Evolutionary conservation across 805 yeast genomes (phyloP), one percentile per base, ranked within the genome.

Genomic region (Starmerella stellata): DNA sequence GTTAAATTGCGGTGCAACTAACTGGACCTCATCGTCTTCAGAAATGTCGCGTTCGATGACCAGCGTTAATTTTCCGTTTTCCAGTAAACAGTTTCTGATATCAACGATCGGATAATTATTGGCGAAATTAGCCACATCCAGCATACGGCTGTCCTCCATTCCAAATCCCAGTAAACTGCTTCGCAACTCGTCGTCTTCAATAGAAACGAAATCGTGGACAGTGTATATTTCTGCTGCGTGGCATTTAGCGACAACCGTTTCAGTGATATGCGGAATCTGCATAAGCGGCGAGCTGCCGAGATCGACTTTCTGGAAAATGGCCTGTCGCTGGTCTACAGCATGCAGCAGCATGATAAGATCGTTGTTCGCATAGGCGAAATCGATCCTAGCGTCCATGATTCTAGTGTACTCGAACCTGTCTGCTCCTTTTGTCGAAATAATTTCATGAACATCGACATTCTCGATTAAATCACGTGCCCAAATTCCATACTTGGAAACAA

Each of bases 61-160:
- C 3, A 62, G 54, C 1, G 50, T 47, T 5, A 82, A 60, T 9
- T 51, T 57, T 16, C 64, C 62, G 1, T 70, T 63, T 44, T 70
- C 72, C 34, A 69, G 66, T 0, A 70, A 68, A 3, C 56, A 49
- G n/a, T 71, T 44, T 0, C 62, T 72, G 51, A 61, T 46, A 37
- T 87, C 95, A 39, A 90, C 63, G 52, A 78, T 79, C 13, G 98
- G 98, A 56, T 78, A 90, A 44, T 69, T 72, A 57, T 90, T 90
- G 38, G 83, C 93, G 62, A 87, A 90, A 15, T 72, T 72, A 0
- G 95, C 95, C 36, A 87, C 83, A 19, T 64, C 65, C 30, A 65
- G 62, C 48, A 85, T 58, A 16, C 57, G 39, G 7, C 45, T 45
- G 33, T 62, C 59, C 2, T 54, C 54, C 2, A 68, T 70, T 9